phyloP scores from a whole-genome alignment of 2,329 filamentous ascomycete species.

The Thielaviopsis musarum region DNA sequence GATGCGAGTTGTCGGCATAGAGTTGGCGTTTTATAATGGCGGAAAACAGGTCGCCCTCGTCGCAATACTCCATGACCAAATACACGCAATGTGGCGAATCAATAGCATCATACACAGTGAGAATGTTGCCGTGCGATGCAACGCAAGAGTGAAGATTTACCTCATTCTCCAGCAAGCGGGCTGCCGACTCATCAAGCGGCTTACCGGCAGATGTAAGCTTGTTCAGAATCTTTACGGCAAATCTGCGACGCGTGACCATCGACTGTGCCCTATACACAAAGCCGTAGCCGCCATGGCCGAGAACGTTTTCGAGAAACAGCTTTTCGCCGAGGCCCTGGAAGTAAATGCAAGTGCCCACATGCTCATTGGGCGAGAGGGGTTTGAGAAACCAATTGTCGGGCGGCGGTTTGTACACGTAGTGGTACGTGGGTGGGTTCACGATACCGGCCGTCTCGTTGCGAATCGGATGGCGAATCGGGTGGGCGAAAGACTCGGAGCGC shows the following conservation, averaged over 20 bases:
- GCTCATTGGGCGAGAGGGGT: too few relatives aligned
- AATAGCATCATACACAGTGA: slow-evolving; percentile 86
- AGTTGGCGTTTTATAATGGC: slow-evolving; percentile 93
- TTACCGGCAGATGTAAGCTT: slow-evolving; percentile 60
- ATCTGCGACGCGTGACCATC: slow-evolving; percentile 62
- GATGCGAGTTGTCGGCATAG: slow-evolving; percentile 80
- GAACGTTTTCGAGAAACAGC: slow-evolving; percentile 37
- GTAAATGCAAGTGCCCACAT: too few relatives aligned
- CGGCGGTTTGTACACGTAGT: too few relatives aligned
- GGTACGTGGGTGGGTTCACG: too few relatives aligned
- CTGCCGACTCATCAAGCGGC: slow-evolving; percentile 66
- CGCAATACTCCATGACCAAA: slow-evolving; percentile 92
- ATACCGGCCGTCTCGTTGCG: too few relatives aligned
- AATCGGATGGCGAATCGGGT: too few relatives aligned
- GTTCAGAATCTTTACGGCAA: slow-evolving; percentile 94
- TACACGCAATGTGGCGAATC: slow-evolving; percentile 85
- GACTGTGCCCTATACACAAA: slow-evolving; percentile 86
- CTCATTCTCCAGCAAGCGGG: slow-evolving; percentile 81
- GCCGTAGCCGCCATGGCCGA: slow-evolving; percentile 90
- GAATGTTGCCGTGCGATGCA: slow-evolving; percentile 80
- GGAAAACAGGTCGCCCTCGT: slow-evolving; percentile 89
- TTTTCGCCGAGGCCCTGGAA: too few relatives aligned
- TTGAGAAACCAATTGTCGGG: too few relatives aligned
- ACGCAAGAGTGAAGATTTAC: slow-evolving; percentile 82
- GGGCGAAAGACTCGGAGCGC: too few relatives aligned